Evolutionary conservation across 2,329 filamentous ascomycete species (phyloP), one percentile per base, ranked within the genome.

Genomic region (Sphaceloma murrayae): DNA sequence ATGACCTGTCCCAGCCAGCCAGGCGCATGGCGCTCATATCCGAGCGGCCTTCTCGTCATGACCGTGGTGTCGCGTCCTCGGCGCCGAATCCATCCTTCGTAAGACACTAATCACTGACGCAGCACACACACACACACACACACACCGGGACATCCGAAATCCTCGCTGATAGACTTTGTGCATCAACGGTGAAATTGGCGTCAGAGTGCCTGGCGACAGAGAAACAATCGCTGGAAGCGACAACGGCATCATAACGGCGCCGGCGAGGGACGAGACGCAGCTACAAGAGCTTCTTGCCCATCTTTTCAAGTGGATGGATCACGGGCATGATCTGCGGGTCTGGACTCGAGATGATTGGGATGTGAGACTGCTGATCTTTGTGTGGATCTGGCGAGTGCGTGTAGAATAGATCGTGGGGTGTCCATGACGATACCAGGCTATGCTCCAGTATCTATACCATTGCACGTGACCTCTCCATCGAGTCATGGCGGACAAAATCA

Each of bases 101-200:
- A n/a, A n/a, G n/a, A n/a, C n/a, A n/a, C n/a, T n/a, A n/a, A n/a
- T n/a, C n/a, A n/a, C n/a, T n/a, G n/a, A n/a, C n/a, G n/a, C n/a
- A n/a, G n/a, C n/a, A n/a, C n/a, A n/a, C n/a, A n/a, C n/a, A n/a
- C n/a, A n/a, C n/a, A n/a, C n/a, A n/a, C n/a, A n/a, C n/a, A 31
- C 4, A 11, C n/a, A 31, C 19, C 34, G 34, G 21, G 2, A 38
- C 21, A 18, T 19, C 34, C 34, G 34, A 38, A 13, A 11, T 31
- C 16, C 34, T 38, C 11, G n/a, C n/a, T 40, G 7, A 19, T 30
- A 10, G 16, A 11, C 22, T 29, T 27, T 16, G 36, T 17, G 17
- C 22, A 27, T 26, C 22, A 40, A 40, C 36, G 36, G 36, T 40
- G 36, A 40, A 40, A 40, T 40, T 40, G 36, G 36, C 36, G 14